Percentiles rank a stretch among this genome's conserved stretches.
Evolutionary conservation across 352 stramenopile genomes (phyloP).

Genomic region (Pythium graminicola): DNA sequence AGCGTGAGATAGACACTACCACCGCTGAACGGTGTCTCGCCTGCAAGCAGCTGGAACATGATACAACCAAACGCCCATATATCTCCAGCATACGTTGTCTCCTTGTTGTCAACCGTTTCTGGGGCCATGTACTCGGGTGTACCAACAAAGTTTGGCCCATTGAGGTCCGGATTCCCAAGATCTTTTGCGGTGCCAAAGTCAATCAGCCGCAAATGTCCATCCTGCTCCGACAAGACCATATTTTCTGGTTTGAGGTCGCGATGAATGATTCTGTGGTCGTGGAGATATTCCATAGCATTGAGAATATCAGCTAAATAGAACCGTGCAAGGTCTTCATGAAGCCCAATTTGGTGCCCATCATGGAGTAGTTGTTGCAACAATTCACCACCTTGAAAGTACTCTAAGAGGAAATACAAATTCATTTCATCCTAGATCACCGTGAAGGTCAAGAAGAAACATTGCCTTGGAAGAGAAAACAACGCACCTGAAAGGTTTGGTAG

Average conservation of each 20-base stretch:
- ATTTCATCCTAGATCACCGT: slow-evolving; percentile 58
- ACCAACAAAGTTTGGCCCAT: slow-evolving; percentile 84
- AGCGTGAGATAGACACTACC: slow-evolving; percentile 79
- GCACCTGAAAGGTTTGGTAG: slow-evolving; percentile 95
- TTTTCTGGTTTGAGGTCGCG: slow-evolving; percentile 95
- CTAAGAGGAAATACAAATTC: slow-evolving; percentile 95
- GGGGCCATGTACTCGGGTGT: slow-evolving; percentile 86
- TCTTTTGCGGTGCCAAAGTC: slow-evolving; percentile 85
- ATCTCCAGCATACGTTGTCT: slow-evolving; percentile 49
- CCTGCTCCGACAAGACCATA: slow-evolving; percentile 76
- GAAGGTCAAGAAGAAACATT: no score
- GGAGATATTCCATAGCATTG: slow-evolving; percentile 92
- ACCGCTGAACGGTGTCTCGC: slow-evolving; percentile 72
- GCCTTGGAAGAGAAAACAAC: no score
- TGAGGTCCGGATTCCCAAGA: slow-evolving; percentile 42
- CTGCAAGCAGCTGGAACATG: slow-evolving; percentile 64
- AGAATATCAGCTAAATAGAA: slow-evolving; percentile 88
- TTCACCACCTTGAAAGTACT: slow-evolving; percentile 89
- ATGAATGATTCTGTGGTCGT: slow-evolving; percentile 90
- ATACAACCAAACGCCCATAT: slow-evolving; percentile 80
- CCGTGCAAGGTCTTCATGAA: slow-evolving; percentile 66
- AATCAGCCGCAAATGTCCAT: slow-evolving; percentile 67
- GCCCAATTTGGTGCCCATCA: slow-evolving; percentile 61
- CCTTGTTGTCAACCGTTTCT: slow-evolving; percentile 80
- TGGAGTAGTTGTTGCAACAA: slow-evolving; percentile 89